Conservation (phyloP, 306 rosid species). For the Gynostemma pentaphyllum region DNA sequence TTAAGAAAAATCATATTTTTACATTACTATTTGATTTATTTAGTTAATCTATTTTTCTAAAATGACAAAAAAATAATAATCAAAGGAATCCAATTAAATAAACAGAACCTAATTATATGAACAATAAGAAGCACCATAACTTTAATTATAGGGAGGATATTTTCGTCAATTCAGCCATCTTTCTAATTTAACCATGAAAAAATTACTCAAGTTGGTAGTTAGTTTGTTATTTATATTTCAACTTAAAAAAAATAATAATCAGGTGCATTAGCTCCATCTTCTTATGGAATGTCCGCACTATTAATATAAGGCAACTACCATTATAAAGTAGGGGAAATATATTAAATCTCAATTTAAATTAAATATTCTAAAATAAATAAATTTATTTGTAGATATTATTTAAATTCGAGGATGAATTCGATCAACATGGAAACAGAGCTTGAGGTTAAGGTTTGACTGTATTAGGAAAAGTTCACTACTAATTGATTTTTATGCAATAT, state of each 20-base stretch:
- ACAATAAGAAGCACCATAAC: not conserved
- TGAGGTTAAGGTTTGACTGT: too few species aligned
- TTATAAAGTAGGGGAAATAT: not conserved
- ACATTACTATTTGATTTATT: too few species aligned
- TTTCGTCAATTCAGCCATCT: not conserved
- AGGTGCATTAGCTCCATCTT: not conserved
- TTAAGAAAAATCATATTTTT: too few species aligned
- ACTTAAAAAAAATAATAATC: not conserved
- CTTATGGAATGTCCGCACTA: not conserved
- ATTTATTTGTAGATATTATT: not conserved
- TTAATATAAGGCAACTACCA: not conserved
- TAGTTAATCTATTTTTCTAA: not conserved
- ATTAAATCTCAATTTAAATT: not conserved
- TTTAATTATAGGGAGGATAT: not conserved
- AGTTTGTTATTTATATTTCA: conserved; percentile 4
- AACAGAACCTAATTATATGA: not conserved
- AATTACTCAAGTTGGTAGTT: not conserved
- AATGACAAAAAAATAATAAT: not conserved
- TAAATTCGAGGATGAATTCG: not conserved
- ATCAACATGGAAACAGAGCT: too few species aligned
- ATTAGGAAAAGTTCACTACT: too few species aligned
- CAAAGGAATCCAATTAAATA: not conserved
- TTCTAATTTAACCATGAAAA: not conserved
- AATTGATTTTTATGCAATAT: too few species aligned
- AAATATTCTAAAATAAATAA: not conserved